A percentile compares a stretch with the other conserved stretches of the same genome.
These are phyloP conservation scores for Thalia dealbata DNA, from an alignment of 176 grass and related monocot genomes.

Conservation along the genomic window DNA sequence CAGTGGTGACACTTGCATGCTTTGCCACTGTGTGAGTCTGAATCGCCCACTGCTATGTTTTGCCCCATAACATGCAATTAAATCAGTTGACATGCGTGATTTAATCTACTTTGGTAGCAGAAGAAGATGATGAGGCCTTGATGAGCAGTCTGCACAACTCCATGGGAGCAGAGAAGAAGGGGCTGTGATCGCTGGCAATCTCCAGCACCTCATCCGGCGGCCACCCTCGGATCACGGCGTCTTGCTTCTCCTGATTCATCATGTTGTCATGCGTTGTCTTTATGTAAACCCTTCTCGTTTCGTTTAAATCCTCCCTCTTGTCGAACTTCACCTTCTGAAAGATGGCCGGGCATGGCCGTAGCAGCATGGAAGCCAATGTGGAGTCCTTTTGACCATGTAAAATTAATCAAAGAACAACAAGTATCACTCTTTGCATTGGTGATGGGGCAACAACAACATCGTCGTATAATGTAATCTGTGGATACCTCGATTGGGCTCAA, in stretches of 20 bases:
- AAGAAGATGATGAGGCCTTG: not conserved
- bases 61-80: too few species aligned
- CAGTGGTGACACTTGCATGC: too few species aligned
- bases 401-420: too few species aligned
- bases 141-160: constrained; percentile 31
- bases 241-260: constrained; percentile 37
- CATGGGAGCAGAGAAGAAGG: constrained; percentile 57
- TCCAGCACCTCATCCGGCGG: constrained; percentile 22
- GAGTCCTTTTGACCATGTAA: constrained; percentile 15
- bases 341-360: constrained; percentile 28
- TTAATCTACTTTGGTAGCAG: too few species aligned
- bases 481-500: constrained; percentile 36
- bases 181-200: constrained; percentile 40
- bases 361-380: constrained; percentile 32
- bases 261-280: constrained; percentile 30
- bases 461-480: too few species aligned
- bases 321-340: constrained; percentile 16
- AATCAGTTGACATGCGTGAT: too few species aligned
- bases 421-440: too few species aligned
- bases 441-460: too few species aligned
- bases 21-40: too few species aligned
- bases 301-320: not conserved
- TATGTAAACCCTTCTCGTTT: constrained; percentile 26
- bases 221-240: constrained; percentile 41
- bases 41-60: too few species aligned